A percentile compares a stretch with the other conserved stretches of the same genome.
These are phyloP conservation scores for Kodamaea fungicola DNA, from an alignment of 1,139 yeast species.

Conservation along the genomic window DNA sequence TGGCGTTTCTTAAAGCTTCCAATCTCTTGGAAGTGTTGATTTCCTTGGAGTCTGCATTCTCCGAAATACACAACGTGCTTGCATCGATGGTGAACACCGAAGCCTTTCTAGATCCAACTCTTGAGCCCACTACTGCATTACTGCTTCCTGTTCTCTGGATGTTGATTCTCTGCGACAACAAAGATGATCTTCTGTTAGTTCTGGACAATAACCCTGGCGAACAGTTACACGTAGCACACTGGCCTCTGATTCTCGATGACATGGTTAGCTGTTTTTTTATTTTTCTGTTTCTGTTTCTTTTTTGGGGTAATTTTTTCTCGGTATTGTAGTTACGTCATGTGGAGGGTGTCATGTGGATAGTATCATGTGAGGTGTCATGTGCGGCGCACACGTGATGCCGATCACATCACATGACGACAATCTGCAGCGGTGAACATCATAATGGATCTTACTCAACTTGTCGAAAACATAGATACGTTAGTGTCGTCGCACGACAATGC, in stretches of 20 bases:
- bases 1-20: slow-evolving; percentile 57
- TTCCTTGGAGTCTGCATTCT: slow-evolving; percentile 30
- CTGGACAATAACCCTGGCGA: slow-evolving; percentile 76
- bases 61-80: slow-evolving; percentile 42
- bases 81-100: slow-evolving; percentile 50
- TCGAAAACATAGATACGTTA: slow-evolving; percentile 36
- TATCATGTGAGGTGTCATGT: neutral
- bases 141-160: slow-evolving; percentile 28
- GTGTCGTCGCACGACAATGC: slow-evolving; percentile 41
- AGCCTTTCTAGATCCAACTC: slow-evolving; percentile 37
- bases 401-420: too few species aligned
- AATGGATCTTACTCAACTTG: slow-evolving; percentile 11
- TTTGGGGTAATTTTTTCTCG: slow-evolving; percentile 1
- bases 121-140: slow-evolving; percentile 17
- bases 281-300: neutral
- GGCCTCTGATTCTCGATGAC: slow-evolving; percentile 36
- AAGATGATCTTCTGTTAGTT: slow-evolving; percentile 51
- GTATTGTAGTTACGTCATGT: neutral
- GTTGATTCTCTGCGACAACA: slow-evolving; percentile 48
- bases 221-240: slow-evolving; percentile 75
- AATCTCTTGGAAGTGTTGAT: slow-evolving; percentile 60
- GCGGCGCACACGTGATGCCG: neutral
- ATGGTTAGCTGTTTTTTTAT: slow-evolving; percentile 4
- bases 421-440: slow-evolving; percentile 2
- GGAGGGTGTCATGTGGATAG: neutral